Evolutionary conservation across 805 yeast species (phyloP), one percentile per base, ranked within the genome.

Genomic region (Ogataea methanolica): DNA sequence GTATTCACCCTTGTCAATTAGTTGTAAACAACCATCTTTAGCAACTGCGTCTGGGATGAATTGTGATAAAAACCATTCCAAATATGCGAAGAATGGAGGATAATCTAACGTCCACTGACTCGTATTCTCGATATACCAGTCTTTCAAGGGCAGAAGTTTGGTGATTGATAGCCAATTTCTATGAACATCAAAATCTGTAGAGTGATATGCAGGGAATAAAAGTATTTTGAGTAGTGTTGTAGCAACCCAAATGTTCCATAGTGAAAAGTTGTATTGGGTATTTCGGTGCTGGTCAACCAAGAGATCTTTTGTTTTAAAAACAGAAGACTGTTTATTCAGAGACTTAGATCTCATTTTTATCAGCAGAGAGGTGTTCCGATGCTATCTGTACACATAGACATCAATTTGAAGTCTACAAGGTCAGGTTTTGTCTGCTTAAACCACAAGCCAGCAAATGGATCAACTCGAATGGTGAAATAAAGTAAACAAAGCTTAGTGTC

Each of bases 181-280:
- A 66, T 94, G 99, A 22, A 94, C 99, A 63, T 94, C 99, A 59
- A 94, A 92, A 65, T 94, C 99, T 0, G 98, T 94, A 12, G 97
- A 91, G 56, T 80, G 90, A 66, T 92, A 94, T 1, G 92, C 89
- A 7, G 86, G 83, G 45, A 81, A 76, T n/a, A 86, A 68, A 21
- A 86, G 69, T 11, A 83, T 63, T 53, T 84, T 84, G 38, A 84
- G 66, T 41, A 79, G 65, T 9, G 82, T 70, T 0, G 82, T 72
- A 4, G 87, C 85, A 9, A 83, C 77, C 79, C 85, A 82, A 17
- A 82, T 78, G 60, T 82, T 80, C 79, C 82, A 77, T 15, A 83
- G 67, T 1, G 87, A 78, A 60, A 71, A 76, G 51, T 66, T 74
- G 48, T 62, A 59, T 41, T 50, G 44, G 19, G 51, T 54, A 8